These are phyloP conservation scores for Zygosaccharomyces sapae DNA, from an alignment of 1,139 yeast species.

Conservation along the genomic window DNA sequence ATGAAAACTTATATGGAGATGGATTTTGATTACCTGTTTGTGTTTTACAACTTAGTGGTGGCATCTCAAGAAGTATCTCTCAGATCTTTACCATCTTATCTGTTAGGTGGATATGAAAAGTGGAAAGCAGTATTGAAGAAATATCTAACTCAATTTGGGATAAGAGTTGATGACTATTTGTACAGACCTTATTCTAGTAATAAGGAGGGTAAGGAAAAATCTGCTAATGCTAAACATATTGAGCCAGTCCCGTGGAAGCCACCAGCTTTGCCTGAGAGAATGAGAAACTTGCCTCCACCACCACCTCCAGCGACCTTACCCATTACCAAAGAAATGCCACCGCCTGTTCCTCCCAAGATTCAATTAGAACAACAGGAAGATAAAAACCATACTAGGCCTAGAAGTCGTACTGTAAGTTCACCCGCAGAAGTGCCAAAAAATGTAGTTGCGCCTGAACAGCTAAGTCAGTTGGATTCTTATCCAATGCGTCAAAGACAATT, in stretches of 20 bases:
- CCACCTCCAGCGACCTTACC: slow-evolving; percentile 34
- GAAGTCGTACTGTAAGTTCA: not conserved
- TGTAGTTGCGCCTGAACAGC: not conserved
- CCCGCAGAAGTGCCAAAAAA: not conserved
- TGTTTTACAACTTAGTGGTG: slow-evolving; percentile 29
- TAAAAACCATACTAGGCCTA: not conserved
- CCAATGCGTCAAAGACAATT: slow-evolving; percentile 12
- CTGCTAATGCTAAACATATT: slow-evolving; percentile 10
- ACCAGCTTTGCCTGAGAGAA: slow-evolving; percentile 26
- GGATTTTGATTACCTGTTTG: slow-evolving; percentile 34
- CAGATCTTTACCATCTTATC: slow-evolving; percentile 26
- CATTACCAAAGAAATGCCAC: slow-evolving; percentile 13
- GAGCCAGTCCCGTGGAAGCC: slow-evolving; percentile 27
- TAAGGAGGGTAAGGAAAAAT: slow-evolving; percentile 2
- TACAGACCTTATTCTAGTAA: slow-evolving; percentile 21
- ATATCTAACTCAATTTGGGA: slow-evolving; percentile 21
- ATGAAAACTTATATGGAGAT: slow-evolving; percentile 36
- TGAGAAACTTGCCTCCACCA: slow-evolving; percentile 32
- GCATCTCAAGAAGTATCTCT: slow-evolving; percentile 20
- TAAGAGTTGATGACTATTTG: slow-evolving; percentile 23
- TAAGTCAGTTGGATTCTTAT: not conserved
- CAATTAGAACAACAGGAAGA: slow-evolving; percentile 3
- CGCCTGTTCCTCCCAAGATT: slow-evolving; percentile 22
- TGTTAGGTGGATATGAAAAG: slow-evolving; percentile 36
- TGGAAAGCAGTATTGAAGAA: slow-evolving; percentile 31